These are phyloP conservation scores for Eurotiales sp. DNA, from an alignment of 2,329 filamentous ascomycete species.

Conservation along the genomic window DNA sequence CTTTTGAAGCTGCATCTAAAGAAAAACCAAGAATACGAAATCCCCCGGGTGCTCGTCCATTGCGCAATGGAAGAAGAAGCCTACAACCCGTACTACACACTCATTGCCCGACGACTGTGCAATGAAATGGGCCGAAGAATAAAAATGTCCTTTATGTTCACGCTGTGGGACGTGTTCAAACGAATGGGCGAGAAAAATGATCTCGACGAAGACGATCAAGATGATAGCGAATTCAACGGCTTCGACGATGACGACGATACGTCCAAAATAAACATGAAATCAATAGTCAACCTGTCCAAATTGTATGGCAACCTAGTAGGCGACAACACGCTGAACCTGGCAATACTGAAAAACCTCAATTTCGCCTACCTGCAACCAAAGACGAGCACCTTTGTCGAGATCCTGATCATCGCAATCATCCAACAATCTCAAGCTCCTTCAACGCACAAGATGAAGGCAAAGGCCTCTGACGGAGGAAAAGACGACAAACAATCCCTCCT, in stretches of 20 bases:
- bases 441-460: not conserved
- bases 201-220: slow-evolving; percentile 57
- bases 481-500: slow-evolving; percentile 26
- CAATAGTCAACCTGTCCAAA: slow-evolving; percentile 65
- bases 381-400: slow-evolving; percentile 73
- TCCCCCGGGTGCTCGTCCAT: slow-evolving; percentile 81
- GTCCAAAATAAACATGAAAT: slow-evolving; percentile 51
- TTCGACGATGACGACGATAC: slow-evolving; percentile 46
- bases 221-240: slow-evolving; percentile 46
- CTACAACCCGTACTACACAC: slow-evolving; percentile 91
- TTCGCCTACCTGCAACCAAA: slow-evolving; percentile 73
- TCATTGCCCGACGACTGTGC: slow-evolving; percentile 77
- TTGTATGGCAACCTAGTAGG: slow-evolving; percentile 62
- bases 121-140: slow-evolving; percentile 62
- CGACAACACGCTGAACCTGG: slow-evolving; percentile 57
- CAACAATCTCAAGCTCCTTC: slow-evolving; percentile 51
- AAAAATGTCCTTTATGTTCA: slow-evolving; percentile 80
- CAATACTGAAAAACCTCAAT: slow-evolving; percentile 62
- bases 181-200: slow-evolving; percentile 69
- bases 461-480: too few relatives aligned
- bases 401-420: slow-evolving; percentile 73
- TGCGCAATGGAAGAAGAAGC: slow-evolving; percentile 76
- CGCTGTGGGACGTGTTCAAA: slow-evolving; percentile 81
- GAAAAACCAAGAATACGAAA: slow-evolving; percentile 78
- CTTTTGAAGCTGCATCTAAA: slow-evolving; percentile 80